phyloP scores from a whole-genome alignment of 2,329 filamentous ascomycete species.

The Nannizzia gypsea region DNA sequence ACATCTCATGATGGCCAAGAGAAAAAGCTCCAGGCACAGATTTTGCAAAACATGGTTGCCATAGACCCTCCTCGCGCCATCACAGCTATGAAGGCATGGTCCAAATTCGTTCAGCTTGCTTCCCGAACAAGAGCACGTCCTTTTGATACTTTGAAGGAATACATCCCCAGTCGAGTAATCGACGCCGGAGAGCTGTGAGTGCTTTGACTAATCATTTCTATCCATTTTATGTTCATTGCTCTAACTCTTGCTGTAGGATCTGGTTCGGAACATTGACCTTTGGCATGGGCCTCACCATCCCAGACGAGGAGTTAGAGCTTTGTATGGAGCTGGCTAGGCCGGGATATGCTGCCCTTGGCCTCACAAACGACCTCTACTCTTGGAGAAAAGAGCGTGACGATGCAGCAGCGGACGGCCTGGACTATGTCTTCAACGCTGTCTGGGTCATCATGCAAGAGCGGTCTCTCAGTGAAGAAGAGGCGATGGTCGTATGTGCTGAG shows the following conservation, averaged over 20 bases:
- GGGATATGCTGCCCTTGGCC: constrained; percentile 21
- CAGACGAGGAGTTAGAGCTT: constrained; percentile 24
- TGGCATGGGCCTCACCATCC: constrained; percentile 28
- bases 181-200: constrained; percentile 22
- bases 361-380: constrained; percentile 33
- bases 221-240: neutral
- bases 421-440: constrained; percentile 23
- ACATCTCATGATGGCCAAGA: constrained; percentile 15
- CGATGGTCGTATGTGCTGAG: constrained; percentile 18
- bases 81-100: constrained; percentile 21
- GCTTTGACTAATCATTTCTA: neutral
- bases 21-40: constrained; percentile 14
- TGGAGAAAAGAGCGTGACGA: constrained; percentile 27
- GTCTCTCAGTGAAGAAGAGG: constrained; percentile 19
- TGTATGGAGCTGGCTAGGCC: constrained; percentile 21
- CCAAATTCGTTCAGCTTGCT: constrained; percentile 16
- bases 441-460: constrained; percentile 33
- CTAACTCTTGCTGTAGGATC: constrained; percentile 17
- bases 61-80: constrained; percentile 18
- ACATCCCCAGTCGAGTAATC: constrained; percentile 19
- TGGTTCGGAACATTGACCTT: constrained; percentile 30
- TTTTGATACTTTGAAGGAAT: constrained; percentile 20
- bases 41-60: constrained; percentile 20
- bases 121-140: constrained; percentile 5
- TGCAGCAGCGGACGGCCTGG: constrained; percentile 20